Conservation (phyloP, 768 basidiomycete genomes). For the Sarcodon sp. region DNA sequence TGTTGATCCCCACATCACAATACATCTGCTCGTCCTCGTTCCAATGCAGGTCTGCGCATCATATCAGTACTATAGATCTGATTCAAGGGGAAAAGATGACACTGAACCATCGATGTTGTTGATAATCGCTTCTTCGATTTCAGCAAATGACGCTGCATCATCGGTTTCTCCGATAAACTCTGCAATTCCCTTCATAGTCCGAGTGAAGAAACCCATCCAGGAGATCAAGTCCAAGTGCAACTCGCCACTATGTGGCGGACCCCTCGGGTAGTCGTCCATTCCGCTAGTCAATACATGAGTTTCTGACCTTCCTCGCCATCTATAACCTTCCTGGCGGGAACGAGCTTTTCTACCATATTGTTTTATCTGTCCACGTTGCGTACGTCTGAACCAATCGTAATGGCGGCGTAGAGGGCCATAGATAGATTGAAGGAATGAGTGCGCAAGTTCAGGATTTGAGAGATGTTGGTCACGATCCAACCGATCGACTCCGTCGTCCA, state of each 20-base stretch:
- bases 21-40: conserved; percentile 84
- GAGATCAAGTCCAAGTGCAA: conserved; percentile 87
- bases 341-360: conserved; percentile 76
- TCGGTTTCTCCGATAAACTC: conserved; percentile 79
- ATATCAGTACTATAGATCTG: not conserved
- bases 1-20: conserved; percentile 78
- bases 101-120: conserved; percentile 71
- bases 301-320: conserved; percentile 86
- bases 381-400: conserved; percentile 93
- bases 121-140: conserved; percentile 71
- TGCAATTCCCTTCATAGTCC: conserved; percentile 87
- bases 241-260: conserved; percentile 81
- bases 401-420: conserved; percentile 80
- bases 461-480: conserved; percentile 29
- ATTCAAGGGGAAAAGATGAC: not conserved
- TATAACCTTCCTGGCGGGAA: conserved; percentile 84
- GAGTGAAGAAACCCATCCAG: conserved; percentile 94
- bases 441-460: conserved; percentile 45
- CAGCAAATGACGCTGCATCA: conserved; percentile 62
- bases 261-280: conserved; percentile 94
- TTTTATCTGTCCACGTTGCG: conserved; percentile 88
- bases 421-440: conserved; percentile 62
- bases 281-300: conserved; percentile 87
- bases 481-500: conserved; percentile 17
- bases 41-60: conserved; percentile 76